These are phyloP conservation scores for Corylus heterophylla DNA, from an alignment of 306 rosid species.

Conservation along the genomic window DNA sequence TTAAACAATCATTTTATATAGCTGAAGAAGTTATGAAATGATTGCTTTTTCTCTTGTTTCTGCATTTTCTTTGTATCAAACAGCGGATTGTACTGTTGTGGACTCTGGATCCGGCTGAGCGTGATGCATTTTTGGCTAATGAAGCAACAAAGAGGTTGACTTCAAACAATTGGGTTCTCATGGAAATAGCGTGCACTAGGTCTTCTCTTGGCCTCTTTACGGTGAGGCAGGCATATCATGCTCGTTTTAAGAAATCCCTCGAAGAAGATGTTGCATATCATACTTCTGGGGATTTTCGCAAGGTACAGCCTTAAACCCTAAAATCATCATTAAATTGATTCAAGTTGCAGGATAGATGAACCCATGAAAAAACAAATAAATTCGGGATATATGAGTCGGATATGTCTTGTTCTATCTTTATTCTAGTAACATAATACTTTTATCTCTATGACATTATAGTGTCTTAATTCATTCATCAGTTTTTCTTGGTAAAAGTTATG, in stretches of 20 bases:
- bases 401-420: neutral
- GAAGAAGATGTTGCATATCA: slow-evolving; percentile 64
- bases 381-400: neutral
- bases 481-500: neutral
- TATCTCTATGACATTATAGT: slow-evolving; percentile 1
- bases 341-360: neutral
- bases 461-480: neutral
- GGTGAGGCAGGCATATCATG: slow-evolving; percentile 54
- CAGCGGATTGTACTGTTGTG: slow-evolving; percentile 49
- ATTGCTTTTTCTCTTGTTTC: neutral
- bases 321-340: neutral
- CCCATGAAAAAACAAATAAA: too few species aligned
- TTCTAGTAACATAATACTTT: neutral
- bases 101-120: slow-evolving; percentile 55
- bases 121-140: slow-evolving; percentile 51
- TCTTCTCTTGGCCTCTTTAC: slow-evolving; percentile 38
- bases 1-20: neutral
- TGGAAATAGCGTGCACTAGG: slow-evolving; percentile 57
- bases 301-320: slow-evolving; percentile 34
- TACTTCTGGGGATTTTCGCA: slow-evolving; percentile 58
- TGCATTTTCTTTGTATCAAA: neutral
- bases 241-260: slow-evolving; percentile 53
- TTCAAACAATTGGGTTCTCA: slow-evolving; percentile 39
- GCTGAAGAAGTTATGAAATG: neutral
- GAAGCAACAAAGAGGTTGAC: slow-evolving; percentile 51